phyloP scores from a whole-genome alignment of 495 filamentous ascomycete species.

The Neurospora tetrasperma region DNA sequence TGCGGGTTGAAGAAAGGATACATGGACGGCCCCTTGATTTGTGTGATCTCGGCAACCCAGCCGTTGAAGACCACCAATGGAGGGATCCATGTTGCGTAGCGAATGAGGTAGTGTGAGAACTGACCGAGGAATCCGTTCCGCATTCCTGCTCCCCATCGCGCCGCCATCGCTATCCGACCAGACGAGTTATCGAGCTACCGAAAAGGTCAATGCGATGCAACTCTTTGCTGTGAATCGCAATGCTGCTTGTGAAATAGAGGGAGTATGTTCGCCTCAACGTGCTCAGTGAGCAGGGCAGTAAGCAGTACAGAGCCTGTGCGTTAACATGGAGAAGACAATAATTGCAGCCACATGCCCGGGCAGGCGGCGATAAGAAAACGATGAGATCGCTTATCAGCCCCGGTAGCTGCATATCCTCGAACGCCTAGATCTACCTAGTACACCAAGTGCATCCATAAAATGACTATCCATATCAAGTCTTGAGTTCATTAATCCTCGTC shows the following conservation, averaged over 20 bases:
- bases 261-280: neutral
- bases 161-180: constrained; percentile 4
- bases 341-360: neutral
- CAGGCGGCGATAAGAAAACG: neutral
- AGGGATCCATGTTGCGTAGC: constrained; percentile 51
- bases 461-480: neutral
- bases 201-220: neutral
- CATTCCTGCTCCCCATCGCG: constrained; percentile 24
- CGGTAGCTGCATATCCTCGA: neutral
- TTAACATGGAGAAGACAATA: neutral
- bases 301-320: neutral
- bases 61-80: constrained; percentile 54
- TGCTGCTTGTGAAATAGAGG: neutral
- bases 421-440: neutral
- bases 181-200: neutral
- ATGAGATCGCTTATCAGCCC: constrained; percentile 1
- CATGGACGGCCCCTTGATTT: constrained; percentile 63
- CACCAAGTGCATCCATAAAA: neutral
- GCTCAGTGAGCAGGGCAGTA: neutral
- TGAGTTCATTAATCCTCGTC: neutral
- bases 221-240: neutral
- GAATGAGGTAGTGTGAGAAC: constrained; percentile 37
- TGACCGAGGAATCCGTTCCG: constrained; percentile 21
- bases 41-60: constrained; percentile 50
- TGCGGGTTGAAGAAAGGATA: constrained; percentile 64